Evolutionary conservation across 345 rosid species (phyloP).

Genomic region (Ceriops decandra): DNA sequence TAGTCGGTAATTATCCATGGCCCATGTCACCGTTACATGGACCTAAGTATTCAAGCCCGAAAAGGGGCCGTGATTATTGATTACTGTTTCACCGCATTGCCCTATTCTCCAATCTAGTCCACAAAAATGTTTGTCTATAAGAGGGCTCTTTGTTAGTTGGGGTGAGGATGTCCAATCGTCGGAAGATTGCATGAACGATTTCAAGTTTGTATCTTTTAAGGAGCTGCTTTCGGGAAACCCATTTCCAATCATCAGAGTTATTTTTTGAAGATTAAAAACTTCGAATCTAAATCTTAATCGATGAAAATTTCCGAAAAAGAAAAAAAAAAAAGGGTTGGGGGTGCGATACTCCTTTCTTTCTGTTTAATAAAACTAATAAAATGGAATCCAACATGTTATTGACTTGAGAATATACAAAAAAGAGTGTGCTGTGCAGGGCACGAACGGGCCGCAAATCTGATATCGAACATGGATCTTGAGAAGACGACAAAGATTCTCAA

Average conservation of each 20-base stretch:
- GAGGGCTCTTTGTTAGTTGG: neutral
- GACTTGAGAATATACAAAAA: neutral
- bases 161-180: neutral
- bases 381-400: neutral
- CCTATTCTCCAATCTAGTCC: too few relatives aligned
- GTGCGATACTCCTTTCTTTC: too few relatives aligned
- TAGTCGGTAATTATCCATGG: too few relatives aligned
- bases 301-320: too few relatives aligned
- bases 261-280: too few relatives aligned
- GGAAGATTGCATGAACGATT: constrained; percentile 36
- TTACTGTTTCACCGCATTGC: too few relatives aligned
- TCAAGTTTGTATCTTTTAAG: constrained; percentile 30
- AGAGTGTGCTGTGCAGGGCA: neutral
- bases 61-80: too few relatives aligned
- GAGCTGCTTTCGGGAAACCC: constrained; percentile 24
- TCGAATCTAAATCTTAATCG: too few relatives aligned
- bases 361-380: neutral
- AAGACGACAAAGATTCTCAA: constrained; percentile 7
- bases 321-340: too few relatives aligned
- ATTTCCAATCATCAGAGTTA: constrained; percentile 2
- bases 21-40: too few relatives aligned
- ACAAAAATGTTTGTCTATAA: too few relatives aligned
- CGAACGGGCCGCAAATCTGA: neutral
- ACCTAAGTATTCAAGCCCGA: too few relatives aligned
- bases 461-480: neutral